Evolutionary conservation across 208 protist genomes (phyloP).

Genomic region (Trypanosoma vivax): DNA sequence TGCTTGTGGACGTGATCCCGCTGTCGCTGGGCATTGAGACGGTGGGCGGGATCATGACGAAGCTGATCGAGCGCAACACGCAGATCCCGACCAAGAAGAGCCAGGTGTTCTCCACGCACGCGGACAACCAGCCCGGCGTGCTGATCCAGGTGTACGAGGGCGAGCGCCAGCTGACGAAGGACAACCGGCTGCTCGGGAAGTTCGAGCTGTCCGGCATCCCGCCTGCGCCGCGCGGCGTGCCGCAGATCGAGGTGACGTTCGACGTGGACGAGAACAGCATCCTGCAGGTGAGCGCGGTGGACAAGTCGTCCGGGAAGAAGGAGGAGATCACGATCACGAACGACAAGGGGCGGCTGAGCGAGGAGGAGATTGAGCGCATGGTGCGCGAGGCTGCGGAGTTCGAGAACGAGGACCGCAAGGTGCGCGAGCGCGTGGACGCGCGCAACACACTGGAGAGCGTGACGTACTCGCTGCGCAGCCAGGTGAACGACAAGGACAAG

Average conservation of each 20-base stretch:
- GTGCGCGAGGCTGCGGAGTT: slow-evolving; percentile 89
- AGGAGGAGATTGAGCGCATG: slow-evolving; percentile 95
- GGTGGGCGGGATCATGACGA: slow-evolving; percentile 1
- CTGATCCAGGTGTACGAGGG: slow-evolving; percentile 6
- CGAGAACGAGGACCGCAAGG: slow-evolving; percentile 8
- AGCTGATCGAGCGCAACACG: slow-evolving; percentile 6
- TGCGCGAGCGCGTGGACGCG: slow-evolving; percentile 54
- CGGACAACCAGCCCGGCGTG: slow-evolving; percentile 4
- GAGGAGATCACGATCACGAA: slow-evolving; percentile 54
- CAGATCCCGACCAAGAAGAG: slow-evolving; percentile 4
- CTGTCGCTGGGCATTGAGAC: slow-evolving; percentile 4
- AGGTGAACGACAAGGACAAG: slow-evolving; percentile 90
- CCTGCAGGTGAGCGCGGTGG: slow-evolving; percentile 4
- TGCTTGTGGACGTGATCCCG: slow-evolving; percentile 22
- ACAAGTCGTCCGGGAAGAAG: slow-evolving; percentile 5
- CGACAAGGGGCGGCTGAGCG: slow-evolving; percentile 93
- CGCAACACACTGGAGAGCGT: slow-evolving; percentile 92
- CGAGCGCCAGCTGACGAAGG: slow-evolving; percentile 42
- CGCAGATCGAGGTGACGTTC: slow-evolving; percentile 6
- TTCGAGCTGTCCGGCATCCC: slow-evolving; percentile 97
- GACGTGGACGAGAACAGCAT: slow-evolving; percentile 6
- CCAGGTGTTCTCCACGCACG: slow-evolving; percentile 2
- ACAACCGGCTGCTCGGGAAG: slow-evolving; percentile 96
- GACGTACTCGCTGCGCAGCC: slow-evolving; percentile 94
- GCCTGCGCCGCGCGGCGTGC: slow-evolving; percentile 37